These are phyloP conservation scores for Coemansia sp. DNA, from an alignment of 192 early-diverging fungal genomes.

Conservation along the genomic window DNA sequence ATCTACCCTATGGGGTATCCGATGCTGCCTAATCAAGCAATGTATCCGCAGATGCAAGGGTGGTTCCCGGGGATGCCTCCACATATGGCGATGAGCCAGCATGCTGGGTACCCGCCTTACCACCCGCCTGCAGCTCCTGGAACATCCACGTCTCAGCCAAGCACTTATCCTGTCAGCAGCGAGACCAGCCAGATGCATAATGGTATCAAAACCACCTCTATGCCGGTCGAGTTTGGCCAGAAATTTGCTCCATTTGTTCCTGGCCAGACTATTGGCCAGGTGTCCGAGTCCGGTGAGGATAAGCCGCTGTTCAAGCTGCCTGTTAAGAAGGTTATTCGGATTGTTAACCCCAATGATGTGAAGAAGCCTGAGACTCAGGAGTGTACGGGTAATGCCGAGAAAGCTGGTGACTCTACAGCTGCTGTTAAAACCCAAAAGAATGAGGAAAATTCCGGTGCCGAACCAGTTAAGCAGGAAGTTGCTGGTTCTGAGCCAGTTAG, in stretches of 20 bases:
- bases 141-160: too few species aligned
- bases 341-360: constrained; percentile 40
- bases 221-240: too few species aligned
- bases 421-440: not conserved
- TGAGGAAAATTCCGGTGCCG: too few species aligned
- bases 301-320: constrained; percentile 47
- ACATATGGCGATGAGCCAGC: constrained; percentile 22
- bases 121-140: too few species aligned
- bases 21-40: constrained; percentile 20
- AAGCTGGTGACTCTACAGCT: not conserved
- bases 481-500: too few species aligned
- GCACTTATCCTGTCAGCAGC: too few species aligned
- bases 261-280: too few species aligned
- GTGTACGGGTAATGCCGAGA: not conserved
- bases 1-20: constrained; percentile 41
- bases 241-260: too few species aligned
- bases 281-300: constrained; percentile 20
- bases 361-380: constrained; percentile 9
- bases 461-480: too few species aligned
- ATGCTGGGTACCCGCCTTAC: not conserved
- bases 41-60: constrained; percentile 35
- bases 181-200: too few species aligned
- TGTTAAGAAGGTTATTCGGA: constrained; percentile 30
- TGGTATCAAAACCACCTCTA: too few species aligned
- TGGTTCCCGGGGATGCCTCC: constrained; percentile 29